Percentiles rank a stretch among this genome's conserved stretches.
Conservation (phyloP, 1,284 basidiomycete species). For the Omphalotus olearius region DNA sequence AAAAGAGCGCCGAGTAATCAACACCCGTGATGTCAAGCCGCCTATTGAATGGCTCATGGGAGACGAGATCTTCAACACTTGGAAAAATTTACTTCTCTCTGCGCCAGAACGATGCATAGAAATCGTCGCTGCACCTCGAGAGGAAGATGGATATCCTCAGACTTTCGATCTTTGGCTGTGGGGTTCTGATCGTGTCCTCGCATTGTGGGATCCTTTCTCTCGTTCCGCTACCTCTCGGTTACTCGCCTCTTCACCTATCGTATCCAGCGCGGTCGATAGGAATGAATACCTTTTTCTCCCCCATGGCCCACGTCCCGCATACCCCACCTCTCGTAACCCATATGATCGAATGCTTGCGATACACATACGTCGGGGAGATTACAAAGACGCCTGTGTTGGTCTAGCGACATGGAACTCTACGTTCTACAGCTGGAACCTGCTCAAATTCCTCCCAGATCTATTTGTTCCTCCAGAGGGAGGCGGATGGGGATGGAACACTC, state of each 20-base stretch:
- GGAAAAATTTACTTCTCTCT: conserved; percentile 33
- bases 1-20: conserved; percentile 24
- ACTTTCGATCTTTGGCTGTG: conserved; percentile 40
- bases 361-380: conserved; percentile 58
- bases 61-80: conserved; percentile 31
- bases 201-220: conserved; percentile 36
- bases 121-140: conserved; percentile 26
- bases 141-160: conserved; percentile 33
- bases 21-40: conserved; percentile 28
- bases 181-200: conserved; percentile 30
- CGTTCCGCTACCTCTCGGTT: conserved; percentile 35
- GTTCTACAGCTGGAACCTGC: conserved; percentile 54
- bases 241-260: conserved; percentile 34
- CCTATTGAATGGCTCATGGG: conserved; percentile 19
- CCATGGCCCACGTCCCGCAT: conserved; percentile 24
- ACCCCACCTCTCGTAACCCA: conserved; percentile 29
- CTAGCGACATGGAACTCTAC: conserved; percentile 45
- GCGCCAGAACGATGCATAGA: conserved; percentile 40
- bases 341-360: conserved; percentile 42
- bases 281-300: conserved; percentile 37
- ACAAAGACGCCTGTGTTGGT: conserved; percentile 41
- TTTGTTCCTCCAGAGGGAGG: conserved; percentile 38
- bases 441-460: conserved; percentile 44
- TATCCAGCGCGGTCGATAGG: conserved; percentile 33
- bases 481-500: conserved; percentile 27